These are phyloP conservation scores for Sanguinoderma infundibulare DNA, from an alignment of 1,284 basidiomycete species.

Conservation along the genomic window DNA sequence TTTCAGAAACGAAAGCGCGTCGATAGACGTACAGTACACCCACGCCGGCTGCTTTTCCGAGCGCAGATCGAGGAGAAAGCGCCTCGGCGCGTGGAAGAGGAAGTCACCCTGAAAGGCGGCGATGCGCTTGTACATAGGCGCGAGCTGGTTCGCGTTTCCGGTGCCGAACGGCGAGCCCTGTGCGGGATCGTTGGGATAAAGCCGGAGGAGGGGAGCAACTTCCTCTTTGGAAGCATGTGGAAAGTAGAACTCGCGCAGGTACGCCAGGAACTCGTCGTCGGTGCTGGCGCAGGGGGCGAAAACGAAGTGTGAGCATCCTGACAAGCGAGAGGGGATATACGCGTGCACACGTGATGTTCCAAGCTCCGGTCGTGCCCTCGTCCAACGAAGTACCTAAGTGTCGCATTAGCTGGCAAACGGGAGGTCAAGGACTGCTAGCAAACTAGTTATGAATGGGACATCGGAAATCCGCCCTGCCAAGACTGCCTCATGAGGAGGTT, in stretches of 20 bases:
- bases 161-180: constrained; percentile 37
- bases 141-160: constrained; percentile 19
- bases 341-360: constrained; percentile 13
- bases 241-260: constrained; percentile 15
- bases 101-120: constrained; percentile 36
- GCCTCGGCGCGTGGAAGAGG: constrained; percentile 52
- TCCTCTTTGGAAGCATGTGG: constrained; percentile 6
- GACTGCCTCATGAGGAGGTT: constrained; percentile 30
- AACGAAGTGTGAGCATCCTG: neutral
- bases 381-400: constrained; percentile 29
- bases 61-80: constrained; percentile 31
- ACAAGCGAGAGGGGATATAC: too few species aligned
- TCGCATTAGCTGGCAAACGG: neutral
- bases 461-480: constrained; percentile 25
- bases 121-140: constrained; percentile 34
- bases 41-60: constrained; percentile 48
- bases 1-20: neutral
- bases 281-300: constrained; percentile 6
- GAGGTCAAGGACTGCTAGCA: neutral
- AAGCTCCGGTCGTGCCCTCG: constrained; percentile 33
- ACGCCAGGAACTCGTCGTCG: constrained; percentile 11
- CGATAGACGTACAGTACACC: constrained; percentile 43
- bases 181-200: constrained; percentile 27
- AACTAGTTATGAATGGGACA: neutral
- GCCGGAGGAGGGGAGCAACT: constrained; percentile 20